Base-by-base conservation (phyloP, 495 filamentous ascomycete species). In the Neurospora sp. region DNA sequence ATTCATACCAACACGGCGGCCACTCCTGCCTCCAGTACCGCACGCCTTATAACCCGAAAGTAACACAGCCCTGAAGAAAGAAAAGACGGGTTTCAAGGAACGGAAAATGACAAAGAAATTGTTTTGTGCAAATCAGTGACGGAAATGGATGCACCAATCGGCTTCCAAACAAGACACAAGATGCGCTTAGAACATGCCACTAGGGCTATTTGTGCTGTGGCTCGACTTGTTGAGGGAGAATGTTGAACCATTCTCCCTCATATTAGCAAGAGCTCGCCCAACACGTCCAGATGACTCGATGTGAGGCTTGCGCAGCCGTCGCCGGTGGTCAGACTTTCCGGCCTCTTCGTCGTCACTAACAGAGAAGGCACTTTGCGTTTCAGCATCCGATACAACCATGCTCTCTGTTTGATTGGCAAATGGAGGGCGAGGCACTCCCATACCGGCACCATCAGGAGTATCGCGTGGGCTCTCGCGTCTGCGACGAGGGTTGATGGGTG, bases 401-500 rank as follows among this genome's bases (percentile, higher is more conserved):
- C 74, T 70, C 39, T 79, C 73, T 0, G 70, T 66, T 15, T 78
- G 77, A 39, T 59, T 76, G 40, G 74, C 75, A 38, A 72, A 79
- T 5, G 79, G 78, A 11, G 72, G 70, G 11, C 74, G 73, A 17
- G 78, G 77, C 42, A 75, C 62, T 3, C 70, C 71, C 80, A 77
- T 77, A 75, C 78, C 77, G 84, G 62, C 78, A 2, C 85, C 86
- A 10, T 87, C 86, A 6, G 85, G 85, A 66, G 86, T 84, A 0
- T 86, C 83, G 9, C 85, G 86, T 0, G 88, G 88, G 69, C 83
- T 85, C 39, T 90, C 89, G 24, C 89, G 88, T 62, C 81, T 82
- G 34, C 91, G 86, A 24, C 89, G 87, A 7, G 91, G 91, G 79
- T 93, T 92, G 83, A 92, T 91, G 4, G 90, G 89, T 37, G 91